Evolutionary conservation across 306 rosid species (phyloP).

Genomic region (Adenanthera pavonina): DNA sequence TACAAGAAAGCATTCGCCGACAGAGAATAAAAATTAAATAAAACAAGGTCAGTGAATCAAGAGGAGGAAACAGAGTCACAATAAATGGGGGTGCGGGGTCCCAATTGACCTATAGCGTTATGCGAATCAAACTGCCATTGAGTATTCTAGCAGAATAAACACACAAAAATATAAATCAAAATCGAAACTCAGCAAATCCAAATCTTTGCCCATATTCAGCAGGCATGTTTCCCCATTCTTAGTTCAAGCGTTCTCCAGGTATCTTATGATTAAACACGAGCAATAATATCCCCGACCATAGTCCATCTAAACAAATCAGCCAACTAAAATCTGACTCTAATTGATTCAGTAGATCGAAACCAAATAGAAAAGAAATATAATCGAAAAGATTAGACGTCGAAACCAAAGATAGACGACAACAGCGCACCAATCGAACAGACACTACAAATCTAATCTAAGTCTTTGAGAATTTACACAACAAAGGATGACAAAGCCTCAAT

Average conservation of each 20-base stretch:
- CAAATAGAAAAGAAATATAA: neutral
- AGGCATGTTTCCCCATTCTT: neutral
- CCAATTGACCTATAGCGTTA: neutral
- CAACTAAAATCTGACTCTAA: neutral
- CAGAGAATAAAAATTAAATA: too few relatives aligned
- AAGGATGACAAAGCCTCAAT: neutral
- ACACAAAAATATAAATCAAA: neutral
- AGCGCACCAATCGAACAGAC: neutral
- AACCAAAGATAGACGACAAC: slow-evolving; percentile 18
- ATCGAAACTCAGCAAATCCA: neutral
- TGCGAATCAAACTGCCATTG: neutral
- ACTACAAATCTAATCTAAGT: neutral
- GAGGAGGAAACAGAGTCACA: neutral
- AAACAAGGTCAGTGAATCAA: neutral
- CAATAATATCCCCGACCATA: neutral
- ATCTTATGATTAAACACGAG: neutral
- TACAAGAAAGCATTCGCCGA: neutral
- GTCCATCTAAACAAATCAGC: neutral
- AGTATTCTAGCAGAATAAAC: neutral
- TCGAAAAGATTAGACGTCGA: too few relatives aligned
- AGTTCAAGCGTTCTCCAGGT: neutral
- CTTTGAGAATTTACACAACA: neutral
- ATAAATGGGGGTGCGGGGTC: too few relatives aligned
- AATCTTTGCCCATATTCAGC: neutral
- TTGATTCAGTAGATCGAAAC: neutral